Evolutionary conservation across 768 basidiomycete species (phyloP).

Genomic region (Sporobolomyces roseus): DNA sequence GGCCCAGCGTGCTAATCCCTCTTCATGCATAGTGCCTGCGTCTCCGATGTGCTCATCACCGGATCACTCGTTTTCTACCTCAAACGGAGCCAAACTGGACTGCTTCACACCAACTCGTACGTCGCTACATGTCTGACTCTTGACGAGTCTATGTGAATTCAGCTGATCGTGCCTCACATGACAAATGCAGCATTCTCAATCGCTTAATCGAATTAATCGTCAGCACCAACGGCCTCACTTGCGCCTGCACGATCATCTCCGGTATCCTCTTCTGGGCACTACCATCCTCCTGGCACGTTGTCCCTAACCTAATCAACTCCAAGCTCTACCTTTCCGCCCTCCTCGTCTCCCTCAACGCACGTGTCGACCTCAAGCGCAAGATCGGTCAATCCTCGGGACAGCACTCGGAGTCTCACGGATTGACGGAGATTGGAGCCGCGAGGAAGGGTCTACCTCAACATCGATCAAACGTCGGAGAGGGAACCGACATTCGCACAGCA

Average conservation of each 20-base stretch:
- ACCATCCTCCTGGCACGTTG: background rate
- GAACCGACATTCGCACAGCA: too few species aligned
- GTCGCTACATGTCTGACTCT: background rate
- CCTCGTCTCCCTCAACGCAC: constrained; percentile 6
- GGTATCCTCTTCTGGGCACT: background rate
- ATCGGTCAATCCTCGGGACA: too few species aligned
- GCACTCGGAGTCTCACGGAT: too few species aligned
- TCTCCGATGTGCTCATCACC: background rate
- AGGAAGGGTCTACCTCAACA: too few species aligned
- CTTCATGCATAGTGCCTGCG: background rate
- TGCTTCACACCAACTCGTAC: constrained; percentile 1
- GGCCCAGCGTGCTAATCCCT: background rate
- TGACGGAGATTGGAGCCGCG: too few species aligned
- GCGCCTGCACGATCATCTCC: background rate
- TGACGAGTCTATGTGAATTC: background rate
- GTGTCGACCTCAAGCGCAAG: too few species aligned
- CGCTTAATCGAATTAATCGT: constrained; percentile 5
- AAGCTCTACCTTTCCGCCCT: background rate
- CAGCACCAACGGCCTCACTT: background rate
- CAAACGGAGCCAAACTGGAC: background rate
- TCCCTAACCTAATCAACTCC: background rate
- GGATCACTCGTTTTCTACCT: constrained; percentile 6
- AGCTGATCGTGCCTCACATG: background rate
- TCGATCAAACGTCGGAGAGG: too few species aligned
- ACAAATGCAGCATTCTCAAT: background rate